A percentile compares a stretch with the other conserved stretches of the same genome.
Conservation (phyloP, 2,329 filamentous ascomycete species). For the Xylariales sp. region DNA sequence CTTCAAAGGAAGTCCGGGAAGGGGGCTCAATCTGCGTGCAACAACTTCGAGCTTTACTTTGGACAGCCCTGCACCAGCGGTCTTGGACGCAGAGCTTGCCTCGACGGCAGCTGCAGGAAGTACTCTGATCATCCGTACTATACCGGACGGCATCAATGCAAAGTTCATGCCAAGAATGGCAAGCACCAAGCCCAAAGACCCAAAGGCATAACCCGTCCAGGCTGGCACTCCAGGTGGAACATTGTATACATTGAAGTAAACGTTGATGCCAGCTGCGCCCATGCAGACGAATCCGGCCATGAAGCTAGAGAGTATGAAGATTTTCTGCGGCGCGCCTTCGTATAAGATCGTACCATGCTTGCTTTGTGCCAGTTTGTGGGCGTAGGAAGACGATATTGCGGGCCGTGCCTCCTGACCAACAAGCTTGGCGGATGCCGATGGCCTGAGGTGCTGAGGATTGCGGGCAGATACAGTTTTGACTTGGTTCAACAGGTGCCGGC, state of each 20-base stretch:
- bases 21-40: constrained; percentile 36
- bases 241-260: constrained; percentile 43
- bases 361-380: constrained; percentile 51
- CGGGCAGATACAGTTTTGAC: too few relatives aligned
- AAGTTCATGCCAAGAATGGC: constrained; percentile 56
- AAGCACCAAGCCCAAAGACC: constrained; percentile 55
- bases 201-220: constrained; percentile 56
- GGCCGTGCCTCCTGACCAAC: constrained; percentile 12
- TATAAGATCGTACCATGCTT: constrained; percentile 57
- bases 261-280: constrained; percentile 45
- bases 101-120: constrained; percentile 33
- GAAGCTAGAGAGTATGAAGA: constrained; percentile 58
- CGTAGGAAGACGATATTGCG: constrained; percentile 35
- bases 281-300: constrained; percentile 49
- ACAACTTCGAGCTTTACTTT: constrained; percentile 49
- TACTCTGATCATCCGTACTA: constrained; percentile 55
- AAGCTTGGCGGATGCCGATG: constrained; percentile 11
- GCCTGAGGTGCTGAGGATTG: too few relatives aligned
- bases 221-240: constrained; percentile 45
- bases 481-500: neutral
- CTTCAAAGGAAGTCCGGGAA: constrained; percentile 44
- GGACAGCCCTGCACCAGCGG: constrained; percentile 13
- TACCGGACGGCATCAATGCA: constrained; percentile 49
- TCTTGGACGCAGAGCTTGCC: constrained; percentile 10
- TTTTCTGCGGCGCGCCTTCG: constrained; percentile 58